Conservation (phyloP, 129 eudicot genomes). For the Saussurea involucrata region DNA sequence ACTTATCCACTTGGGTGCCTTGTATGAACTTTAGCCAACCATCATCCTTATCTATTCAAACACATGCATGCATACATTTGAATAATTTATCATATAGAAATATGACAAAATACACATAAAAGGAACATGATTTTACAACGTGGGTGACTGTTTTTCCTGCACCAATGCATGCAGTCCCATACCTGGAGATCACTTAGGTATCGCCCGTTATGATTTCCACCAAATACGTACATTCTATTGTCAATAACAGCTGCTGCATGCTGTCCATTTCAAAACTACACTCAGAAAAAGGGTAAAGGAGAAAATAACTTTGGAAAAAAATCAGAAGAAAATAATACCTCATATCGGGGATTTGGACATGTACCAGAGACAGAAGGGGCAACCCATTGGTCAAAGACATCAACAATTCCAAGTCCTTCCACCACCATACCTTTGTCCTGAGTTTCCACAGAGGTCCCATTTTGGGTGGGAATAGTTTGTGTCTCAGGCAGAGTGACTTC, state of each 20-base stretch:
- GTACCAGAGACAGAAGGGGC: conserved; percentile 71
- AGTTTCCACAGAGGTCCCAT: conserved; percentile 60
- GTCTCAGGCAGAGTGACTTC: conserved; percentile 54
- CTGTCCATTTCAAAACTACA: conserved; percentile 32
- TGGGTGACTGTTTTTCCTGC: neutral
- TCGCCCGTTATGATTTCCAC: conserved; percentile 99
- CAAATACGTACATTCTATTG: conserved; percentile 88
- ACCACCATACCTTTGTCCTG: conserved; percentile 80
- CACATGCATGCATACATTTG: neutral
- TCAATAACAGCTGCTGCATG: conserved; percentile 97
- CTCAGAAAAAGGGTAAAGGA: neutral
- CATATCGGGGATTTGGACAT: conserved; percentile 88
- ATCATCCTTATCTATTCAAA: neutral
- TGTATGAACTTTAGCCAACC: neutral
- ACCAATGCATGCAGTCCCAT: conserved; percentile 9
- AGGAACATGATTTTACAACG: neutral
- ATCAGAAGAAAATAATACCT: conserved; percentile 40
- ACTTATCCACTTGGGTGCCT: neutral
- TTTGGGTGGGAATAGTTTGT: conserved; percentile 64
- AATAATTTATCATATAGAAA: neutral
- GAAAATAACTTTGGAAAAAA: neutral
- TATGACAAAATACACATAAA: neutral
- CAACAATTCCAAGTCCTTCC: conserved; percentile 61
- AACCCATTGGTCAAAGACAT: conserved; percentile 95
- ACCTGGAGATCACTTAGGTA: conserved; percentile 98